Base-by-base conservation (phyloP, 148 eudicot genomes). In the Amaranthus palmeri region DNA sequence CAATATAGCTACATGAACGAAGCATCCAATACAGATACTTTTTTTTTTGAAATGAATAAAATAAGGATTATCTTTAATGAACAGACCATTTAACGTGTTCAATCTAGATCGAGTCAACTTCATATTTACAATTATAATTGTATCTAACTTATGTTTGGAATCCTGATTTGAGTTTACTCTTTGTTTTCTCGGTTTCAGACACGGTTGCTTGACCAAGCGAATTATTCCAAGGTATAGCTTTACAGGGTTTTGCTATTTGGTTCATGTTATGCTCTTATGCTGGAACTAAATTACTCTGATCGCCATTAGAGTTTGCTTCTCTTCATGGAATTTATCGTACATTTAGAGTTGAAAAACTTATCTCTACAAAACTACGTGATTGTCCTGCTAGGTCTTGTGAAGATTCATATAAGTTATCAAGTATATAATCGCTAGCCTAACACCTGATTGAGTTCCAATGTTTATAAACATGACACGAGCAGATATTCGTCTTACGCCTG, bases 201-300 rank as follows among this genome's bases (percentile, higher is more conserved):
- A 8, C 86, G 95, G 95, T 67, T 91, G 79, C 82, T 93, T 56
- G 98, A 91, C 76, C 80, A 84, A 74, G 89, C 90, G 67, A 91
- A 89, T n/a, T 91, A 93, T 74, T 85, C 90, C 51, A 78, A 93
- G 98, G 98, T 93, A 85, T 74, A 53, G 60, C 49, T 53, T 40
- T 18, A 10, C 5, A 41, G 11, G 42, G 51, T 51, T 10, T 49
- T 60, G 5, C 36, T 0, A 25, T 25, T 25, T 25, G 36, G 36
- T 54, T 45, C 5, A 6, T 43, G n/a, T 52, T 46, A 66, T 47
- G 55, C 52, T 15, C 10, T 42, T 46, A 66, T 47, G 55, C 52
- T 9, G 17, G 61, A 10, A 36, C 10, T 4, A 41, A 58, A 7
- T 43, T 40, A 6, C n/a, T 61, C 3, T 47, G n/a, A 15, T 57